Evolutionary conservation across 805 yeast genomes (phyloP).

Genomic region (Saccharomyces cerevisiae): DNA sequence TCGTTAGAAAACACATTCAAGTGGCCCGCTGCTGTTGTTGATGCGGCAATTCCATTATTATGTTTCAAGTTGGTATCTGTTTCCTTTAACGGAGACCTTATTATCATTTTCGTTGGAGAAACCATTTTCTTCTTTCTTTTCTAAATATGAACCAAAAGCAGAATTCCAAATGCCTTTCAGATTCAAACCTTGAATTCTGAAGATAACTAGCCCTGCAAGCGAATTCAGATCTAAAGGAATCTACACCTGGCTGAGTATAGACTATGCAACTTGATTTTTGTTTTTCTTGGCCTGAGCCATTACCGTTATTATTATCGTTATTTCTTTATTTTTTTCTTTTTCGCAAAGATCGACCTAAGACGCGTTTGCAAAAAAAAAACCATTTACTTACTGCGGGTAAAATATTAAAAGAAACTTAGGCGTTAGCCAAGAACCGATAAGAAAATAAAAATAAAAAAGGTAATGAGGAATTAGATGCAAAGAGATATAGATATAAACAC

Average conservation of each 20-base stretch:
- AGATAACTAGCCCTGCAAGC: background rate
- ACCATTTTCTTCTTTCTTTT: conserved; percentile 4
- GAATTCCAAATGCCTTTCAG: background rate
- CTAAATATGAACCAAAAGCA: background rate
- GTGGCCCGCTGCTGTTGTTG: background rate
- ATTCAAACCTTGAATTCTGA: background rate
- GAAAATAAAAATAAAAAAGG: background rate
- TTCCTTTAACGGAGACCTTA: conserved; percentile 28
- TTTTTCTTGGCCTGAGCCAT: background rate
- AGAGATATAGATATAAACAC: background rate
- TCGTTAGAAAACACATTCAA: background rate
- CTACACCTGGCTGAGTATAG: background rate
- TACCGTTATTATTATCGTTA: background rate
- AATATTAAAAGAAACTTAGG: background rate
- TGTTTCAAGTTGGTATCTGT: conserved; percentile 25
- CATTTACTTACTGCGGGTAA: background rate
- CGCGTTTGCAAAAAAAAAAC: background rate
- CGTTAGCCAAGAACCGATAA: background rate
- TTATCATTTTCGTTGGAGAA: conserved; percentile 10
- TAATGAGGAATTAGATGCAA: background rate
- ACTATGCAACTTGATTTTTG: background rate
- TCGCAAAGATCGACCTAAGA: background rate
- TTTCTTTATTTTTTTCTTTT: background rate
- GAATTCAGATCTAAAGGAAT: background rate
- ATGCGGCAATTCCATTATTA: conserved; percentile 2